phyloP scores from a whole-genome alignment of 2,329 filamentous ascomycete species.

The Phaeophleospora eucalypticola region DNA sequence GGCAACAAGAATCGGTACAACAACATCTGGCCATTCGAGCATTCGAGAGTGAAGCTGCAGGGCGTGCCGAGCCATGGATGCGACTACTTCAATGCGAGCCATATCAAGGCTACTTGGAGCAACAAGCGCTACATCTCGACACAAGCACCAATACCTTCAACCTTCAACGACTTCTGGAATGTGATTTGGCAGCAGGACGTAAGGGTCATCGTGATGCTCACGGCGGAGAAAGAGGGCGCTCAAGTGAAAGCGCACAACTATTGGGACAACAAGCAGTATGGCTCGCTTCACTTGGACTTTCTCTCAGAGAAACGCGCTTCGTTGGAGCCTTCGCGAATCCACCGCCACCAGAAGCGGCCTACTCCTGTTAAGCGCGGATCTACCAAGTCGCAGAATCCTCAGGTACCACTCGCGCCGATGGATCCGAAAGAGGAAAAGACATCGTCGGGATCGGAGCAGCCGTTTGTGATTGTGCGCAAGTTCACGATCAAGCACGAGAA shows the following conservation, averaged over 20 bases:
- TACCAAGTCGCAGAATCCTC: conserved; percentile 34
- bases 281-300: conserved; percentile 67
- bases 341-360: conserved; percentile 38
- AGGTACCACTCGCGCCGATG: conserved; percentile 26
- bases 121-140: conserved; percentile 94
- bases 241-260: conserved; percentile 94
- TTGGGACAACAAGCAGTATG: conserved; percentile 78
- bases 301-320: conserved; percentile 80
- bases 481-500: conserved; percentile 75
- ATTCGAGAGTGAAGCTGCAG: conserved; percentile 77
- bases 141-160: conserved; percentile 87
- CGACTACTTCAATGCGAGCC: conserved; percentile 94
- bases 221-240: conserved; percentile 86
- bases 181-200: conserved; percentile 96
- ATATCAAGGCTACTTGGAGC: conserved; percentile 73
- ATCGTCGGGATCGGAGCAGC: conserved; percentile 51
- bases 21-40: conserved; percentile 94
- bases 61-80: conserved; percentile 64
- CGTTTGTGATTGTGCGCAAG: conserved; percentile 78
- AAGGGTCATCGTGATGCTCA: conserved; percentile 92
- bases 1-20: conserved; percentile 96
- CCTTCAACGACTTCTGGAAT: conserved; percentile 96
- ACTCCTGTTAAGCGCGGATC: conserved; percentile 34
- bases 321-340: conserved; percentile 59
- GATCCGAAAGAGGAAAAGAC: conserved; percentile 24